phyloP scores from a whole-genome alignment of 495 filamentous ascomycete species.

The Zalerion maritima region DNA sequence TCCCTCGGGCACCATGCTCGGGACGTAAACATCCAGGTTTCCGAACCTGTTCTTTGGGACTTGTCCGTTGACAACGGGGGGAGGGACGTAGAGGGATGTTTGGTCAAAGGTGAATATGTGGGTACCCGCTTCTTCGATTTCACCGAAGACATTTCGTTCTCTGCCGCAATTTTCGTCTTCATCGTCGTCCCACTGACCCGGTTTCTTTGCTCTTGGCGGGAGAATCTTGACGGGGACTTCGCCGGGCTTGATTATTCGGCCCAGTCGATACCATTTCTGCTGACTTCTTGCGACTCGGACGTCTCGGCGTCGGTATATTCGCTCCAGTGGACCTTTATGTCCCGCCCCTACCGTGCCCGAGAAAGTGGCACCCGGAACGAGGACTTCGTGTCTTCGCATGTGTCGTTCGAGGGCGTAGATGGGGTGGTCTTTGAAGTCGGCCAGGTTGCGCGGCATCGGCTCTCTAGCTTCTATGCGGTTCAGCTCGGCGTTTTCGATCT shows the following conservation, averaged over 20 bases:
- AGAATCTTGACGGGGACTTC: conserved; percentile 68
- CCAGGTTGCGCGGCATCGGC: conserved; percentile 77
- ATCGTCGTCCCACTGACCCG: conserved; percentile 22
- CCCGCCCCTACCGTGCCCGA: conserved; percentile 65
- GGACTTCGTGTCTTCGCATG: conserved; percentile 66
- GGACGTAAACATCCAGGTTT: conserved; percentile 83
- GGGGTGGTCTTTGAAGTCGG: conserved; percentile 89
- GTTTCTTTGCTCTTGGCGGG: conserved; percentile 21
- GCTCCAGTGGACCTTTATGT: conserved; percentile 36
- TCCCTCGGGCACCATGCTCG: conserved; percentile 80
- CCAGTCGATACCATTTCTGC: conserved; percentile 79
- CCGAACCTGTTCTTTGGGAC: conserved; percentile 79
- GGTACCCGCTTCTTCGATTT: conserved; percentile 28
- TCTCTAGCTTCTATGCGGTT: conserved; percentile 54
- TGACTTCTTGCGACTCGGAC: conserved; percentile 59
- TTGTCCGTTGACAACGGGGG: conserved; percentile 55
- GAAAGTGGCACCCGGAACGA: conserved; percentile 51
- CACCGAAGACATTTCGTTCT: conserved; percentile 16
- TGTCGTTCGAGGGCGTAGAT: conserved; percentile 80
- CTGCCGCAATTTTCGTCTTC: conserved; percentile 19
- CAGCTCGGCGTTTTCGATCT: conserved; percentile 68
- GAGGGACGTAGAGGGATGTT: conserved; percentile 59
- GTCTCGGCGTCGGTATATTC: conserved; percentile 65
- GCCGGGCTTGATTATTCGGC: conserved; percentile 55
- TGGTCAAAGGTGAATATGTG: conserved; percentile 63